Percentiles rank a stretch among this genome's conserved stretches.
Conservation (phyloP, 2,329 filamentous ascomycete genomes). For the Pseudogymnoascus sp. region DNA sequence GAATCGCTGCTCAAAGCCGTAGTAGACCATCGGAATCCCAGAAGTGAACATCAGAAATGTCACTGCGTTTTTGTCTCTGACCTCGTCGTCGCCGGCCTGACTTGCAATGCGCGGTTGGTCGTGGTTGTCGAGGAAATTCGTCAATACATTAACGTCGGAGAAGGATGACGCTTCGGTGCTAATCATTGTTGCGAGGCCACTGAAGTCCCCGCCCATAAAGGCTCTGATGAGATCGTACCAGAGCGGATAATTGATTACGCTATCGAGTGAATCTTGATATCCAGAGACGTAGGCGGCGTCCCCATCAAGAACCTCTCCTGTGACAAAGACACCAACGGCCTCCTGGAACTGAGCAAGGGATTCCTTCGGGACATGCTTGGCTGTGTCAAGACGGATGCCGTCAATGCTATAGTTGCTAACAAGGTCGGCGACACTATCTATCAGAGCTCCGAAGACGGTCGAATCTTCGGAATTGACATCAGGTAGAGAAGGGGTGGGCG, state of each 20-base stretch:
- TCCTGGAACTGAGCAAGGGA: conserved; percentile 48
- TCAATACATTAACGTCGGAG: conserved; percentile 30
- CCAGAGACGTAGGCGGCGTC: conserved; percentile 35
- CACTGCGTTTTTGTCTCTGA: conserved; percentile 36
- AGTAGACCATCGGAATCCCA: conserved; percentile 46
- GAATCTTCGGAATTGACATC: conserved; percentile 36
- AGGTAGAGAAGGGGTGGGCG: conserved; percentile 30
- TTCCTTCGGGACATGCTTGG: conserved; percentile 37
- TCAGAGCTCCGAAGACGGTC: conserved; percentile 31
- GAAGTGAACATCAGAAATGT: conserved; percentile 40
- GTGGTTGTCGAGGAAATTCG: conserved; percentile 37
- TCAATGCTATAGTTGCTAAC: conserved; percentile 39
- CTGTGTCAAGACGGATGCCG: conserved; percentile 42
- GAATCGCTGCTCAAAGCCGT: conserved; percentile 45
- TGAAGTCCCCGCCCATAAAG: conserved; percentile 11
- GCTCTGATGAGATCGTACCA: conserved; percentile 22
- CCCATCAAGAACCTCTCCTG: conserved; percentile 52
- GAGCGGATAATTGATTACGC: conserved; percentile 40
- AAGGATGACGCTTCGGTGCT: conserved; percentile 21
- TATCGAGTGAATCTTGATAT: conserved; percentile 37
- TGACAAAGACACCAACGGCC: conserved; percentile 47
- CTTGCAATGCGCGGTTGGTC: conserved; percentile 34
- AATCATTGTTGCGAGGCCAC: conserved; percentile 10
- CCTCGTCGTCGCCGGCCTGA: conserved; percentile 10
- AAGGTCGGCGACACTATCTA: conserved; percentile 33